A percentile compares a stretch with the other conserved stretches of the same genome.
phyloP scores from a whole-genome alignment of 495 filamentous ascomycete genomes.

The Penicillium psychrofluorescens region DNA sequence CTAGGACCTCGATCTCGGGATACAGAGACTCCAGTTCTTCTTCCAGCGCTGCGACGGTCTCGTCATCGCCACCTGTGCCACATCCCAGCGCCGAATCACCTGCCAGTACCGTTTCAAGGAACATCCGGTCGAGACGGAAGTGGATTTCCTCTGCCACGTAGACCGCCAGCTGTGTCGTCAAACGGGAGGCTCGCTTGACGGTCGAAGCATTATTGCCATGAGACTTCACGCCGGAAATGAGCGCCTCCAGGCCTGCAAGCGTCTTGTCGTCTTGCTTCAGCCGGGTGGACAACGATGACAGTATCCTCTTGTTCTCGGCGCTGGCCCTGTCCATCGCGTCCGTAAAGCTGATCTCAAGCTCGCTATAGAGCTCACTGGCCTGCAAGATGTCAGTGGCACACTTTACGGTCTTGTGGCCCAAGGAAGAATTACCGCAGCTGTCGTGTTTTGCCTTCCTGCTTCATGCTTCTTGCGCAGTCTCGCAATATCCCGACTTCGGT shows the following conservation, averaged over 20 bases:
- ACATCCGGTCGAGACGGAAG: conserved; percentile 37
- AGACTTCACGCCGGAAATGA: conserved; percentile 20
- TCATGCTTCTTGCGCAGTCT: conserved; percentile 31
- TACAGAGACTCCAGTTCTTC: conserved; percentile 56
- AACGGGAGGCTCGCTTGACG: conserved; percentile 18
- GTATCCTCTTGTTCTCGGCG: conserved; percentile 27
- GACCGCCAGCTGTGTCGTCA: conserved; percentile 22
- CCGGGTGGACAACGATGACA: conserved; percentile 24
- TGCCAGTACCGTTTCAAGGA: conserved; percentile 24
- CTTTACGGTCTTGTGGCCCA: not conserved
- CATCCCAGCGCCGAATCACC: not conserved
- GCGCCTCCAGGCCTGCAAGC: conserved; percentile 20
- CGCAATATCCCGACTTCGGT: conserved; percentile 19
- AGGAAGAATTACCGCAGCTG: conserved; percentile 21
- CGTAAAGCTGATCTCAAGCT: conserved; percentile 23
- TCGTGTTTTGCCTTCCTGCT: conserved; percentile 26
- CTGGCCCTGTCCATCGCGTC: conserved; percentile 24
- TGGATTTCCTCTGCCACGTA: conserved; percentile 33
- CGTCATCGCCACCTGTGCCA: not conserved
- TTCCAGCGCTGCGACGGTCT: conserved; percentile 33
- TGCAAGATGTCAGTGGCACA: conserved; percentile 15
- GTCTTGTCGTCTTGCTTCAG: conserved; percentile 34
- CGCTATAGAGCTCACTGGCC: conserved; percentile 27
- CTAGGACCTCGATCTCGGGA: conserved; percentile 53
- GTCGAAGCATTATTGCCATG: conserved; percentile 22